Evolutionary conservation across 148 eudicot species (phyloP).

Genomic region (Hydrangea macrophylla): DNA sequence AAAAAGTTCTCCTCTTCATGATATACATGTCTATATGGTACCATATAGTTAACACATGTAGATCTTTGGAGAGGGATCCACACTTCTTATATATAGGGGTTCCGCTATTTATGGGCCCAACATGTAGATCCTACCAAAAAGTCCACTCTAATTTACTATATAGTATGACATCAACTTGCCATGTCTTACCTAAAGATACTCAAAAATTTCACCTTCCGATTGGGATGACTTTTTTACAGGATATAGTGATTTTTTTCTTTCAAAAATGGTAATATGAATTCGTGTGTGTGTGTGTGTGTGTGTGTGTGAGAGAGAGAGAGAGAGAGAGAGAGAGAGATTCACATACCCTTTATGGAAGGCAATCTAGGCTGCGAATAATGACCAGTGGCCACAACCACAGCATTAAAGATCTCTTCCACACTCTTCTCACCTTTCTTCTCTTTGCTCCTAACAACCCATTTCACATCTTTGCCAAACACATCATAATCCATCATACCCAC

Average conservation of each 20-base stretch:
- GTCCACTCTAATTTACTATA: no score
- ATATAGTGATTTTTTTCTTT: neutral
- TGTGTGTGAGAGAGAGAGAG: neutral
- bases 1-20: neutral
- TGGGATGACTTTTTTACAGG: neutral
- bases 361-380: slow-evolving; percentile 73
- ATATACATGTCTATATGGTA: no score
- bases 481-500: slow-evolving; percentile 50
- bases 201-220: no score
- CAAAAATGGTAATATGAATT: no score
- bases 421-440: slow-evolving; percentile 28
- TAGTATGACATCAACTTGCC: no score
- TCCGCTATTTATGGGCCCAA: no score
- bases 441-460: slow-evolving; percentile 62
- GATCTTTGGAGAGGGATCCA: no score
- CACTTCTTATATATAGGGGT: no score
- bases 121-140: no score
- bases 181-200: no score
- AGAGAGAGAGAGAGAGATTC: neutral
- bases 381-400: slow-evolving; percentile 82
- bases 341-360: slow-evolving; percentile 64
- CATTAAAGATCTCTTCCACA: slow-evolving; percentile 74
- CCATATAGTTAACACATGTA: no score
- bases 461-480: slow-evolving; percentile 39
- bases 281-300: neutral